Conservation (phyloP, 2,329 filamentous ascomycete genomes). For the Thermomyces lanuginosus region DNA sequence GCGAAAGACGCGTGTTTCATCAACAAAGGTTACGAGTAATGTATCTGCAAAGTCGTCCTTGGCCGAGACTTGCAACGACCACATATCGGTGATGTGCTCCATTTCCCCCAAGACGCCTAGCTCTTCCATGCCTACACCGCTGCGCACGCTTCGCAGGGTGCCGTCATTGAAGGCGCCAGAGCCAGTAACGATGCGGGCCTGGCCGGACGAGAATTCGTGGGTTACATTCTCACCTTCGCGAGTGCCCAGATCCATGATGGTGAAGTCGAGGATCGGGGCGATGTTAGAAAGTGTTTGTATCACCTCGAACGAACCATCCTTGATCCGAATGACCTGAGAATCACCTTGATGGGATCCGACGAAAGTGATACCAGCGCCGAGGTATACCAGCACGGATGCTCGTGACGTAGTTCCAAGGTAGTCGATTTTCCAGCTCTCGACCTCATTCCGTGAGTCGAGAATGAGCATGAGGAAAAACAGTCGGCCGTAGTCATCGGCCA, state of each 20-base stretch:
- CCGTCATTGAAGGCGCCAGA: conserved; percentile 84
- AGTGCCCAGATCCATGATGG: conserved; percentile 90
- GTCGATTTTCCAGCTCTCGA: conserved; percentile 56
- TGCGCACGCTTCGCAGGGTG: conserved; percentile 74
- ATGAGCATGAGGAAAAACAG: conserved; percentile 72
- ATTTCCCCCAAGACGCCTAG: conserved; percentile 68
- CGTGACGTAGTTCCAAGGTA: conserved; percentile 54
- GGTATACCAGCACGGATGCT: conserved; percentile 62
- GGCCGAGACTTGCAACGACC: conserved; percentile 44
- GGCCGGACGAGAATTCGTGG: conserved; percentile 86
- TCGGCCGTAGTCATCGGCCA: conserved; percentile 80
- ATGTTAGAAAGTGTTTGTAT: conserved; percentile 70
- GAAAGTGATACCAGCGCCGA: conserved; percentile 53
- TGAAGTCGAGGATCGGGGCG: conserved; percentile 82
- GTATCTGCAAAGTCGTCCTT: conserved; percentile 40
- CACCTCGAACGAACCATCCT: conserved; percentile 45
- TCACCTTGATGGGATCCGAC: conserved; percentile 87
- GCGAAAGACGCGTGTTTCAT: conserved; percentile 66
- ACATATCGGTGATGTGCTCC: conserved; percentile 55
- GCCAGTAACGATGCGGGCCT: conserved; percentile 82
- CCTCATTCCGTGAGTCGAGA: conserved; percentile 45
- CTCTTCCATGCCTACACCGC: conserved; percentile 83
- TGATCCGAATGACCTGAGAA: conserved; percentile 60
- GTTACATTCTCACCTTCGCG: conserved; percentile 60
- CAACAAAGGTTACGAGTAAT: conserved; percentile 63